Conservation (phyloP, 805 yeast species). For the Tetrapisispora phaffii region DNA sequence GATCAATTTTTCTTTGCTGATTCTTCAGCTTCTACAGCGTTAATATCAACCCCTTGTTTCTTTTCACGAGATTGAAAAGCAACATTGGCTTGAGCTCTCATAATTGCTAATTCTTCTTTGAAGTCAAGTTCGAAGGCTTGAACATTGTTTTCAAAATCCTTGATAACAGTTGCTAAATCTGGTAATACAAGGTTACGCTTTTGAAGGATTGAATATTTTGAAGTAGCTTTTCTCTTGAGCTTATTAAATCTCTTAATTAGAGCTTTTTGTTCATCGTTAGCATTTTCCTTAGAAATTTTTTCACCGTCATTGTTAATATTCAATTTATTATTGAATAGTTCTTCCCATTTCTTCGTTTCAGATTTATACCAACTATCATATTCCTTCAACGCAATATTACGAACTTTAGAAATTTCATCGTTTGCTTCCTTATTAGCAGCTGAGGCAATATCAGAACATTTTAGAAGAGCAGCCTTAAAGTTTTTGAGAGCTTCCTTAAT, state of each 20-base stretch:
- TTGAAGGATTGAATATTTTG: constrained; percentile 1
- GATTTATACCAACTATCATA: constrained; percentile 1
- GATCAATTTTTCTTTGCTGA: neutral
- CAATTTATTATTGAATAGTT: constrained; percentile 37
- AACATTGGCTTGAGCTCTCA: constrained; percentile 47
- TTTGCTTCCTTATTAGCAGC: neutral
- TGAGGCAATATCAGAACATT: too few species aligned
- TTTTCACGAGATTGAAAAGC: constrained; percentile 44
- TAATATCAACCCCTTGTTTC: constrained; percentile 9
- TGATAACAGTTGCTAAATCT: neutral
- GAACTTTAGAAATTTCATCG: neutral
- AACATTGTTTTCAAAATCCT: neutral
- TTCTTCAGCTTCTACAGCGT: constrained; percentile 24
- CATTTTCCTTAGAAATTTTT: neutral
- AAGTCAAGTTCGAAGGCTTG: neutral
- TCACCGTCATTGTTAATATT: neutral
- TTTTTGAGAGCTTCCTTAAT: neutral
- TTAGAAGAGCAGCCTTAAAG: neutral
- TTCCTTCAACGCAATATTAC: neutral
- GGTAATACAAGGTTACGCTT: neutral
- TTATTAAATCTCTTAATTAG: constrained; percentile 43
- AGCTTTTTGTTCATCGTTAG: constrained; percentile 17
- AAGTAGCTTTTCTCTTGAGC: constrained; percentile 1
- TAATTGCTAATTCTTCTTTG: constrained; percentile 45
- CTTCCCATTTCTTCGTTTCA: constrained; percentile 50